Base-by-base conservation (phyloP, 2,329 filamentous ascomycete species). In the Ceratocystis ficicola region DNA sequence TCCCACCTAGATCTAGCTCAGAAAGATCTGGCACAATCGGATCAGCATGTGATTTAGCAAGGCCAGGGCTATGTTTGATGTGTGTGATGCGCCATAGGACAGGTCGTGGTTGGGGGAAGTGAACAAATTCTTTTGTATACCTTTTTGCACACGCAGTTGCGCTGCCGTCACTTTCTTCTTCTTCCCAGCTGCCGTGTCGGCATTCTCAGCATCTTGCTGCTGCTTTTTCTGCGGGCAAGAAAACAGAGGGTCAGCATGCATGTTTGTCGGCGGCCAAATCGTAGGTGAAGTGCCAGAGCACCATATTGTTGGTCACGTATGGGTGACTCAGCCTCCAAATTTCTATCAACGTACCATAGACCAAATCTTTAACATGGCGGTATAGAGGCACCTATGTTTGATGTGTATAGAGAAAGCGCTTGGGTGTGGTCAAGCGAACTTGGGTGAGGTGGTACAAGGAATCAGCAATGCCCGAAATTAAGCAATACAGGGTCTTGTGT, bases 121-220 rank as follows among this genome's bases (percentile, higher is more conserved):
- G 20, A 52, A 3, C 48, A 52, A 10, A 28, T 15, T 25, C 22
- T 22, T 12, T 44, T 3, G 72, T 74, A 65, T 78, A 95, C 93
- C 94, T 83, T 96, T 95, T 77, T 97, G 94, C 68, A 96, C 91
- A 68, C 94, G 88, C 69, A 97, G 80, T 78, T 97, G 92, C 65
- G 94, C 94, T 20, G 94, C 90, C 25, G 94, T 97, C 70, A 99
- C 92, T 81, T 96, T 97, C 84, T 96, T 97, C 84, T 96, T 97
- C 80, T 91, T 96, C 65, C 86, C 83, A 32, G 85, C 84, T 57
- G 85, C 81, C 44, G 82, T 84, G 70, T 88, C 86, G 67, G 89
- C 90, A 72, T 92, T 90, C 71, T 92, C 90, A 73, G 90, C 92
- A 78, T 95, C 89, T 78, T 96, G 90, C 81, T 96, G 90, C 81